phyloP scores from a whole-genome alignment of 805 yeast genomes.

The Cyberlindnera samutprakarnensis region DNA sequence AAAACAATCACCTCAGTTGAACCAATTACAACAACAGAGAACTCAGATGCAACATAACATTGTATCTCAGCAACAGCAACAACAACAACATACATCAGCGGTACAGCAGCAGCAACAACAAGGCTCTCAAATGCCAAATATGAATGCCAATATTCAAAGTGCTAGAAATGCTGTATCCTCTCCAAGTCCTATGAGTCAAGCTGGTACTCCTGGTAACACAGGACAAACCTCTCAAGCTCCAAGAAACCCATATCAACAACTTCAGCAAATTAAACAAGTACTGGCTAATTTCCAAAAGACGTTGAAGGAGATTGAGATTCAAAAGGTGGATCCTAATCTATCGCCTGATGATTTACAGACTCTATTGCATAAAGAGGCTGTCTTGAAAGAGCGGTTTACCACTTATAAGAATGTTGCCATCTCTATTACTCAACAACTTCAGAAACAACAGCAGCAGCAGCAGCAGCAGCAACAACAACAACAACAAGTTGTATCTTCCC shows the following conservation, averaged over 20 bases:
- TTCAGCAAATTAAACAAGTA: slow-evolving; percentile 37
- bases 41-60: too few relatives aligned
- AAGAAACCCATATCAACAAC: slow-evolving; percentile 23
- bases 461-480: slow-evolving; percentile 12
- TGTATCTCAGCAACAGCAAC: too few relatives aligned
- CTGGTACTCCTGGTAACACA: slow-evolving; percentile 6
- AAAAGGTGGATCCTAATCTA: slow-evolving; percentile 35
- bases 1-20: slow-evolving; percentile 7
- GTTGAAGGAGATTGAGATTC: slow-evolving; percentile 41
- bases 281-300: slow-evolving; percentile 43
- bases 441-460: slow-evolving; percentile 9
- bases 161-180: slow-evolving; percentile 10
- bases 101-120: slow-evolving; percentile 9
- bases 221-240: slow-evolving; percentile 5
- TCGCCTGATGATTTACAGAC: slow-evolving; percentile 38
- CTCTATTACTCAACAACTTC: slow-evolving; percentile 8
- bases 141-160: neutral
- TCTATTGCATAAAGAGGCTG: slow-evolving; percentile 41
- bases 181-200: slow-evolving; percentile 13
- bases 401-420: slow-evolving; percentile 41
- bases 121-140: slow-evolving; percentile 1
- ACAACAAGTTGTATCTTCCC: slow-evolving; percentile 2
- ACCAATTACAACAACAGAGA: slow-evolving; percentile 4
- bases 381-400: slow-evolving; percentile 37
- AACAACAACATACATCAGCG: slow-evolving; percentile 1